phyloP scores from a whole-genome alignment of 140 eudicot species.

The Senecio squalidus region DNA sequence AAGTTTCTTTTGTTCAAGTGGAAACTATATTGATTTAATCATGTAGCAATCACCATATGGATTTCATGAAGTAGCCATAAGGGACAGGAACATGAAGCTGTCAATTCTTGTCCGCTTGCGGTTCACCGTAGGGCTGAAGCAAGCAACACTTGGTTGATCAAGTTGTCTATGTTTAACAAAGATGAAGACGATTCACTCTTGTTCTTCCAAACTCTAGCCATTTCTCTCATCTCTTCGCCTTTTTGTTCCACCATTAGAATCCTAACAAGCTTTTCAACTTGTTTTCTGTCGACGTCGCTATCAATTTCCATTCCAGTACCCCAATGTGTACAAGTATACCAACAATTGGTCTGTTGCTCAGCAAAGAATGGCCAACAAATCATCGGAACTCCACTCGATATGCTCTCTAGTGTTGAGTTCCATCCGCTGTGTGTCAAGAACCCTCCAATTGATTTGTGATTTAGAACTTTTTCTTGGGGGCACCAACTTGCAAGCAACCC shows the following conservation, averaged over 20 bases:
- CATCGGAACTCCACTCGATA: slow-evolving; percentile 30
- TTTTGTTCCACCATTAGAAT: slow-evolving; percentile 17
- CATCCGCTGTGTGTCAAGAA: slow-evolving; percentile 33
- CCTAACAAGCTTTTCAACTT: slow-evolving; percentile 18
- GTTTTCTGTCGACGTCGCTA: slow-evolving; percentile 14
- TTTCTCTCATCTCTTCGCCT: slow-evolving; percentile 20
- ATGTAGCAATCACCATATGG: no score
- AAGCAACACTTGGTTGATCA: slow-evolving; percentile 16
- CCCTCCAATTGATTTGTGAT: slow-evolving; percentile 31
- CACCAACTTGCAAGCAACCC: slow-evolving; percentile 32
- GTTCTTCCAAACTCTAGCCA: slow-evolving; percentile 12
- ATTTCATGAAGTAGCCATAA: no score
- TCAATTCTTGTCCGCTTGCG: background rate
- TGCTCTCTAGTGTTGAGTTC: slow-evolving; percentile 28
- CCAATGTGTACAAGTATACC: slow-evolving; percentile 27
- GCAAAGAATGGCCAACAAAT: slow-evolving; percentile 34
- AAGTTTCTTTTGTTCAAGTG: no score
- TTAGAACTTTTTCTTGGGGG: slow-evolving; percentile 29
- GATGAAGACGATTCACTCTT: slow-evolving; percentile 7
- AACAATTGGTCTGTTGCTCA: slow-evolving; percentile 28
- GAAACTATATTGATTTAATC: no score
- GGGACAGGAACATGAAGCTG: no score
- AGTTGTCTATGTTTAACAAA: slow-evolving; percentile 9
- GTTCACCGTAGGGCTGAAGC: background rate
- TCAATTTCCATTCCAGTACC: slow-evolving; percentile 29